phyloP scores from a whole-genome alignment of 192 early-diverging fungal species.

The Allomyces macrogynus region DNA sequence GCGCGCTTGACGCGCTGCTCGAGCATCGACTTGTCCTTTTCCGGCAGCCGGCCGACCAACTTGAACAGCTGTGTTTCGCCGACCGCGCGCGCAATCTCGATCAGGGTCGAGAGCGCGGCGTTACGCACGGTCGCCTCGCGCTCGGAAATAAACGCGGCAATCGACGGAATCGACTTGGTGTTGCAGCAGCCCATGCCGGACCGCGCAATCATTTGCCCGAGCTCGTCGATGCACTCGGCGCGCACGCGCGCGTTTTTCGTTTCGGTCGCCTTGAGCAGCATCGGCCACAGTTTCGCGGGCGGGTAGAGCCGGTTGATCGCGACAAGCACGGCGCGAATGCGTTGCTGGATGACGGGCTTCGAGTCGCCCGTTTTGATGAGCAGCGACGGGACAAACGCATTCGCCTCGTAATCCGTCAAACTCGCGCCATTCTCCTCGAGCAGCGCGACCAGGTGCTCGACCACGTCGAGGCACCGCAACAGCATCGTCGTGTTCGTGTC shows the following conservation, averaged over 20 bases:
- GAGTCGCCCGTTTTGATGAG: conserved; percentile 54
- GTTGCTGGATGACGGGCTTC: conserved; percentile 57
- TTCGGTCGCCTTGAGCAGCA: conserved; percentile 47
- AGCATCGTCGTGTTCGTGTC: conserved; percentile 80
- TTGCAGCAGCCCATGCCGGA: conserved; percentile 42
- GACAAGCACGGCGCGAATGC: conserved; percentile 51
- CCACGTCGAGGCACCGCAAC: conserved; percentile 59
- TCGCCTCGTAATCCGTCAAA: conserved; percentile 64
- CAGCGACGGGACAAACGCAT: conserved; percentile 47
- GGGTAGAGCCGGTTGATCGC: conserved; percentile 54
- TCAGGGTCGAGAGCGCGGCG: conserved; percentile 48
- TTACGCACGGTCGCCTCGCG: conserved; percentile 63
- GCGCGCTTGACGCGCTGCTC: conserved; percentile 51
- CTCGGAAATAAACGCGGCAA: conserved; percentile 55
- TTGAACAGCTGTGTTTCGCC: conserved; percentile 52
- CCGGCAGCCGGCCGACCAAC: conserved; percentile 42
- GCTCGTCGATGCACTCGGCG: conserved; percentile 62
- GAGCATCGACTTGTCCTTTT: conserved; percentile 64
- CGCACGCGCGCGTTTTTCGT: conserved; percentile 61
- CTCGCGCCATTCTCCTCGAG: conserved; percentile 39
- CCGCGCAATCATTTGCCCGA: conserved; percentile 48
- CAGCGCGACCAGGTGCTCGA: conserved; percentile 48
- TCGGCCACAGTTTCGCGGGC: conserved; percentile 50
- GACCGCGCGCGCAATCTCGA: conserved; percentile 49
- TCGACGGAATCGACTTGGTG: conserved; percentile 43